Percentiles rank a stretch among this genome's conserved stretches.
Conservation (phyloP, 257 asterid genomes). For the Solanum etuberosum region DNA sequence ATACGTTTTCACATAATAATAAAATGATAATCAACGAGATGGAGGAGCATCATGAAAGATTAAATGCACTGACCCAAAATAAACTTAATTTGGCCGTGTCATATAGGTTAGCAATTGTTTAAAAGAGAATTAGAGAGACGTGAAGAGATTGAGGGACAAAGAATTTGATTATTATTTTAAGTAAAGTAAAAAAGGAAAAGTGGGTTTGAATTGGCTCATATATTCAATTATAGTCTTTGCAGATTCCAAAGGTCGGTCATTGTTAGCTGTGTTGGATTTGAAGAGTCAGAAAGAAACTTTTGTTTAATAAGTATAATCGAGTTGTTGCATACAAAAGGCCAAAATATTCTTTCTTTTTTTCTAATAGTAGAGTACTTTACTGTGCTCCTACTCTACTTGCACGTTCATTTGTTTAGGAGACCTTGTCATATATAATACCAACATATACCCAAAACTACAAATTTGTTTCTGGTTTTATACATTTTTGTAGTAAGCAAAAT, state of each 20-base stretch:
- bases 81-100: not conserved
- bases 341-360: no score
- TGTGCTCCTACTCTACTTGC: not conserved
- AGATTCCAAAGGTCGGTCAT: constrained; percentile 24
- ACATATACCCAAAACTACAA: not conserved
- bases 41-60: not conserved
- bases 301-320: not conserved
- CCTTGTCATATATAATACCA: not conserved
- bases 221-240: constrained; percentile 16
- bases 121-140: not conserved
- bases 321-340: not conserved
- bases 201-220: constrained; percentile 18
- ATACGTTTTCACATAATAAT: not conserved
- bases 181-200: not conserved
- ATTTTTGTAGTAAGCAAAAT: not conserved
- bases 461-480: not conserved
- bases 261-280: not conserved
- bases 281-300: constrained; percentile 3
- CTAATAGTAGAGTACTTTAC: not conserved
- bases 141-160: not conserved
- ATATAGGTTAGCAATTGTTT: not conserved
- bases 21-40: not conserved
- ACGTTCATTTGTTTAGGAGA: not conserved
- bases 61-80: not conserved
- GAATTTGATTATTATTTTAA: not conserved